Evolutionary conservation across 148 eudicot species (phyloP), one percentile per base, ranked within the genome.

Genomic region (Vaccinium macrocarpon): DNA sequence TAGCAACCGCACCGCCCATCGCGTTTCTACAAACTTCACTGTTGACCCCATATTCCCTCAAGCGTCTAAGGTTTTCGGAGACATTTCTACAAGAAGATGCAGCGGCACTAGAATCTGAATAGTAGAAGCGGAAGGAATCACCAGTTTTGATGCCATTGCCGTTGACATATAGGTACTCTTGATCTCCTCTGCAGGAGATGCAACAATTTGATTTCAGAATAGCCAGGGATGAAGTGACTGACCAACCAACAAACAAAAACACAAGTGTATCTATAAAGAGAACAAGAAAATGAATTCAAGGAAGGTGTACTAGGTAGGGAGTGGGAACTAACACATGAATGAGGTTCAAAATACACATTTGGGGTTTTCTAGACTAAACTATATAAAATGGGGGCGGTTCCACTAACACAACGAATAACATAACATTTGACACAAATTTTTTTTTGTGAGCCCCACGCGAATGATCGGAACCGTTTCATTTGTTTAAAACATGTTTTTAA

Each of bases 111-210:
- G 88, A 71, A 84, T 93, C 85, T 35, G 96, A 88, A 61, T 85
- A 76, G 77, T 90, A 91, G 82, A 95, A 90, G 56, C 91, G 92
- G 80, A 97, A 97, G 70, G 85, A 66, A 85, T 97, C 98, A 42
- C 98, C 95, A 10, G 98, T 95, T 88, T 86, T 95, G 84, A 97
- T 93, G 79, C 90, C 99, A 78, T 61, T 64, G 25, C 91, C 94
- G 53, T 85, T 13, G 23, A 93, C 93, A 81, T 84, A 92, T 46
- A 97, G 86, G 84, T 94, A 94, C 76, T 93, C 89, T 77, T 93
- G 92, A 56, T 97, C 94, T 81, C 91, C 98, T 16, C 99, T 97
- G 93, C n/a, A 76, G 48, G 89, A 76, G 82, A 49, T 27, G 79
- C 55, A 68, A 55, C 68, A 32, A 64, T 74, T 70, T 76, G 38